Conservation (phyloP, 2,329 filamentous ascomycete species). For the Sporothrix brasiliensis region DNA sequence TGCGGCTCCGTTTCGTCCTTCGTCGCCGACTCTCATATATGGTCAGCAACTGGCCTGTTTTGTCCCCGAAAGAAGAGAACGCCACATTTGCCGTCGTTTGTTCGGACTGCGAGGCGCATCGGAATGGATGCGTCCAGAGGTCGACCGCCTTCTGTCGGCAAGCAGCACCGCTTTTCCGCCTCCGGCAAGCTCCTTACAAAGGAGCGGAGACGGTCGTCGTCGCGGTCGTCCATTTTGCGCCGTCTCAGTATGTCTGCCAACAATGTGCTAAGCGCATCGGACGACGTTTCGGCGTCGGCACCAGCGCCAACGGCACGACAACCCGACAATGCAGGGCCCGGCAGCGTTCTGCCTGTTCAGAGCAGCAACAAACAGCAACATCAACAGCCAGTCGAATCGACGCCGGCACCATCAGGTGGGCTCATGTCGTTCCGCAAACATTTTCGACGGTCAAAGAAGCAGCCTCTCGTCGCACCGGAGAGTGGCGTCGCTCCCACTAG, state of each 20-base stretch:
- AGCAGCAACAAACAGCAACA: neutral
- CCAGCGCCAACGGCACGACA: neutral
- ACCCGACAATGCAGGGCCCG: conserved; percentile 1
- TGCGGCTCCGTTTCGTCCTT: neutral
- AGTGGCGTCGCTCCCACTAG: neutral
- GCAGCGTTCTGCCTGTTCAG: neutral
- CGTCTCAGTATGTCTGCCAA: conserved; percentile 18
- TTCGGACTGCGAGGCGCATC: neutral
- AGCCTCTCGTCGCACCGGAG: neutral
- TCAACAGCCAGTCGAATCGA: neutral
- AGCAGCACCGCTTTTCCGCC: neutral
- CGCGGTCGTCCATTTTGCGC: conserved; percentile 8
- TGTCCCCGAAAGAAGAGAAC: neutral
- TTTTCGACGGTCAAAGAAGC: conserved; percentile 12
- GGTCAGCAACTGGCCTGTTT: neutral
- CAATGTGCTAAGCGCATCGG: conserved; percentile 1
- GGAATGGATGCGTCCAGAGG: conserved; percentile 2
- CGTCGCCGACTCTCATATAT: neutral
- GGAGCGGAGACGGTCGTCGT: conserved; percentile 25
- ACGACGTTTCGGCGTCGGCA: neutral
- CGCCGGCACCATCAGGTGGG: neutral
- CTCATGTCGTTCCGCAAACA: conserved; percentile 25
- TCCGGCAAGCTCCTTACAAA: conserved; percentile 11
- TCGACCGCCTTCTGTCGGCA: conserved; percentile 14
- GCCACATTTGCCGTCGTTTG: neutral